Evolutionary conservation across 2,329 filamentous ascomycete genomes (phyloP), one percentile per base, ranked within the genome.

Genomic region (Trichoderma lentiforme): DNA sequence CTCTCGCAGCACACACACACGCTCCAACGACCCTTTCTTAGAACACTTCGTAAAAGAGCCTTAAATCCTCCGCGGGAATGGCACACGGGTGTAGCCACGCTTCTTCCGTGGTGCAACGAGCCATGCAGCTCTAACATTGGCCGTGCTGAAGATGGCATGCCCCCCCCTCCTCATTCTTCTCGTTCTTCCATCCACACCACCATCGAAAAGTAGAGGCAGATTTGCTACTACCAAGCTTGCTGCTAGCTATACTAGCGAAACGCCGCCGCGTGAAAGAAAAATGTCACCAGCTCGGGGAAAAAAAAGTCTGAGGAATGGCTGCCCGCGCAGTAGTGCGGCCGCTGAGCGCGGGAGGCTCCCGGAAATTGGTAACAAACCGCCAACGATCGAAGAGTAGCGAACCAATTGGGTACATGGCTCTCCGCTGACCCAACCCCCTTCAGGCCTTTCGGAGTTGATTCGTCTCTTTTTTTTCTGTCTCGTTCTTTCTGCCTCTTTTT

Each of bases 1-100:
- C 34, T 0, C 14, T 43, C 18, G 15, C 57, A 53, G 18, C 34
- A 3, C 21, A 43, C 24, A 15, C 32, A 24, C 32, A 34, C 32
- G 5, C 24, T 36, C 36, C 14, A 47, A 21, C 43, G 43, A 47
- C n/a, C 43, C 43, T 47, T 47, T 43, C 39, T n/a, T 18, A 32
- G 11, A 60, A 53, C 1, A 36, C 9, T 14, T 21, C 4, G 57
- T 56, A 28, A 18, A 26, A 47, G 24, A 39, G 21, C 8, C 32
- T 66, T 36, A 30, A 57, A 57, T 66, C 64, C 64, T 68, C n/a
- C 65, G 9, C 69, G 69, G 69, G 34, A 66, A 71, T 71, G 61
- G 61, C 61, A 65, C 61, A 66, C 69, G 61, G 69, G 47, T 71
- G 61, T 66, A 66, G 62, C 69, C 53, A 60, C 62, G 51, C 61